Conservation (phyloP, 352 stramenopile genomes). For the Phytophthora litchii region DNA sequence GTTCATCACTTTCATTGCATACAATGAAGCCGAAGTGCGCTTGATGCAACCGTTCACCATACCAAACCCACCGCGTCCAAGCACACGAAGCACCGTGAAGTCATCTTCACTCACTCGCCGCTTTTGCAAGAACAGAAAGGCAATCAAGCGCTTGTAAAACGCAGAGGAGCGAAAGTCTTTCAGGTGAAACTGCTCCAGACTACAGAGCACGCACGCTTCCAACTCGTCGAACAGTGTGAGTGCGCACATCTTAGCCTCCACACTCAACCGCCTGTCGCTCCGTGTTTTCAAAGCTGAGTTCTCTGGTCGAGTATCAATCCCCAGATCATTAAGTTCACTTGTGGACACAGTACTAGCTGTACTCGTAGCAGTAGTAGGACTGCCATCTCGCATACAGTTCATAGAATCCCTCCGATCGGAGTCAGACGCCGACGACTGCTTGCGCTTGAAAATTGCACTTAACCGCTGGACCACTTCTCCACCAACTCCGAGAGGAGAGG, state of each 20-base stretch:
- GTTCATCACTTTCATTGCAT: constrained; percentile 90
- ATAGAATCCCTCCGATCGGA: constrained; percentile 27
- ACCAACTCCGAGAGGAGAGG: constrained; percentile 51
- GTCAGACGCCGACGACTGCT: constrained; percentile 9
- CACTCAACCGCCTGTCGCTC: constrained; percentile 21
- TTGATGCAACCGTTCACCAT: constrained; percentile 98
- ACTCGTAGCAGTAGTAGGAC: constrained; percentile 24
- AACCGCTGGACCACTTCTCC: constrained; percentile 68
- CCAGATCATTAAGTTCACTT: constrained; percentile 33
- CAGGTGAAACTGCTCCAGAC: constrained; percentile 65
- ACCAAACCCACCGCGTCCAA: constrained; percentile 96
- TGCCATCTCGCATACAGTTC: constrained; percentile 34
- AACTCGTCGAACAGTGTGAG: constrained; percentile 74
- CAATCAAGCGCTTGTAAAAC: constrained; percentile 82
- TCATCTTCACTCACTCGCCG: constrained; percentile 92
- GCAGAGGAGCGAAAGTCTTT: constrained; percentile 81
- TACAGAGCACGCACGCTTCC: constrained; percentile 74
- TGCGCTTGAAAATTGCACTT: constrained; percentile 50
- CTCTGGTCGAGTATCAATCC: constrained; percentile 26
- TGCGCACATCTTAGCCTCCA: constrained; percentile 27
- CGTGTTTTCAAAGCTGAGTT: constrained; percentile 6
- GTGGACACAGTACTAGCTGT: constrained; percentile 30
- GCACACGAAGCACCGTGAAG: constrained; percentile 95
- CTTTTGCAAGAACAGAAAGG: constrained; percentile 93
- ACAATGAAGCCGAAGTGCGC: constrained; percentile 83